Percentiles rank a stretch among this genome's conserved stretches.
These are phyloP conservation scores for Fusarium sp. DNA, from an alignment of 2,329 filamentous ascomycete genomes.

Conservation along the genomic window DNA sequence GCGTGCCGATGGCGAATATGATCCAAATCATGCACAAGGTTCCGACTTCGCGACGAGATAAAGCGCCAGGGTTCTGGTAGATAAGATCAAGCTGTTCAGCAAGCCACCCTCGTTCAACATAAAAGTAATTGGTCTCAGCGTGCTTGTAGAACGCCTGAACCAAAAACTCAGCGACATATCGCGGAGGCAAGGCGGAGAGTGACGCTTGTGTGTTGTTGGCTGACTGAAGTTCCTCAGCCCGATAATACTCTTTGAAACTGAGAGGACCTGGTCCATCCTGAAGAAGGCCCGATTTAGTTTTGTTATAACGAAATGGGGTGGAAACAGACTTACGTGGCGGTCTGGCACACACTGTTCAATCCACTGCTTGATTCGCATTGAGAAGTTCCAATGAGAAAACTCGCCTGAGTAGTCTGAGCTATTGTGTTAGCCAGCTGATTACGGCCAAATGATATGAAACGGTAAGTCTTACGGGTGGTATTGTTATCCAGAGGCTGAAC, in stretches of 20 bases:
- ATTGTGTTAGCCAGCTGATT: conserved; percentile 23
- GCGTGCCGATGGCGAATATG: conserved; percentile 66
- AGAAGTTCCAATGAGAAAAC: conserved; percentile 69
- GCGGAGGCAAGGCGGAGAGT: conserved; percentile 61
- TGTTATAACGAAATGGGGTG: not conserved
- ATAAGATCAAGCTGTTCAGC: conserved; percentile 58
- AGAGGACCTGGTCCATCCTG: conserved; percentile 50
- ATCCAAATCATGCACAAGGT: conserved; percentile 63
- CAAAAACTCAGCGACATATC: conserved; percentile 63
- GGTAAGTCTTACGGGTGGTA: conserved; percentile 56
- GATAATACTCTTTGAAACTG: conserved; percentile 60
- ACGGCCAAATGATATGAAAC: conserved; percentile 3
- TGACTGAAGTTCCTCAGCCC: conserved; percentile 63
- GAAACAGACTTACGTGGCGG: conserved; percentile 49
- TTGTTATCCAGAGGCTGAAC: conserved; percentile 60
- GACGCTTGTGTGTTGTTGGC: conserved; percentile 57
- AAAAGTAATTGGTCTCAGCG: conserved; percentile 65
- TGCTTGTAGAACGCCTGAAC: conserved; percentile 64
- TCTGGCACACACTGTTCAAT: conserved; percentile 60
- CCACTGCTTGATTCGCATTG: conserved; percentile 65
- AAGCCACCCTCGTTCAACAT: conserved; percentile 62
- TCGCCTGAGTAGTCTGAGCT: conserved; percentile 65
- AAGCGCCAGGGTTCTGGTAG: conserved; percentile 57
- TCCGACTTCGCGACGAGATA: conserved; percentile 60
- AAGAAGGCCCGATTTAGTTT: conserved; percentile 7